A percentile compares a stretch with the other conserved stretches of the same genome.
Evolutionary conservation across 2,329 filamentous ascomycete genomes (phyloP).

Genomic region (Geosmithia morbida): DNA sequence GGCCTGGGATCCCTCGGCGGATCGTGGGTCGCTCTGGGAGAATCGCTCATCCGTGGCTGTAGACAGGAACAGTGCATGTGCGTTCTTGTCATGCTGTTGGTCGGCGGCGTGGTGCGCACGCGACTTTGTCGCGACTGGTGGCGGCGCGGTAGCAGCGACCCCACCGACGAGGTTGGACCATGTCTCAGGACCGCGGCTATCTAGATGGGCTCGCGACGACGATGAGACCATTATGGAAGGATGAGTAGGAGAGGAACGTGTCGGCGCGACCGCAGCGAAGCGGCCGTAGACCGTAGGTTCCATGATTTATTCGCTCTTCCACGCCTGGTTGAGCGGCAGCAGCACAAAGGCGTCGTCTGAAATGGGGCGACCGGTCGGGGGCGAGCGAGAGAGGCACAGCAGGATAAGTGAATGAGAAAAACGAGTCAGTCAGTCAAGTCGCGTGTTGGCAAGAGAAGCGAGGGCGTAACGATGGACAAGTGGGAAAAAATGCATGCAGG

Average conservation of each 20-base stretch:
- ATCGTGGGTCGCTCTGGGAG: conserved; percentile 9
- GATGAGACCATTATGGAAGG: neutral
- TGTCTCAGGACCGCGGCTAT: conserved; percentile 2
- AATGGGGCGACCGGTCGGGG: neutral
- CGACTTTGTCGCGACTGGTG: conserved; percentile 4
- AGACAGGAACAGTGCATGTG: neutral
- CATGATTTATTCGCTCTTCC: neutral
- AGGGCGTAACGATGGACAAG: neutral
- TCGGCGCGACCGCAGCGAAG: conserved; percentile 1
- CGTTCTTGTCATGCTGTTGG: conserved; percentile 1
- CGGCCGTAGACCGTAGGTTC: conserved; percentile 1
- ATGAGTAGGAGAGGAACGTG: neutral
- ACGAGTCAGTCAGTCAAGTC: neutral
- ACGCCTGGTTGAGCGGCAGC: neutral
- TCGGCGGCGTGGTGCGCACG: neutral
- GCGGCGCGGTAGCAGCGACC: conserved; percentile 8
- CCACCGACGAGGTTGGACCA: conserved; percentile 7
- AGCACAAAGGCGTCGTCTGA: neutral
- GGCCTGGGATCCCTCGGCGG: conserved; percentile 9
- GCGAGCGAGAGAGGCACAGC: neutral
- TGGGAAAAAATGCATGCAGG: neutral
- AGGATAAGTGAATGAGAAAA: neutral
- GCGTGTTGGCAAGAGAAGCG: neutral
- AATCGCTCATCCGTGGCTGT: conserved; percentile 9
- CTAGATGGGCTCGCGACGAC: neutral